Base-by-base conservation (phyloP, 2,329 filamentous ascomycete species). In the Neofusicoccum sp. region DNA sequence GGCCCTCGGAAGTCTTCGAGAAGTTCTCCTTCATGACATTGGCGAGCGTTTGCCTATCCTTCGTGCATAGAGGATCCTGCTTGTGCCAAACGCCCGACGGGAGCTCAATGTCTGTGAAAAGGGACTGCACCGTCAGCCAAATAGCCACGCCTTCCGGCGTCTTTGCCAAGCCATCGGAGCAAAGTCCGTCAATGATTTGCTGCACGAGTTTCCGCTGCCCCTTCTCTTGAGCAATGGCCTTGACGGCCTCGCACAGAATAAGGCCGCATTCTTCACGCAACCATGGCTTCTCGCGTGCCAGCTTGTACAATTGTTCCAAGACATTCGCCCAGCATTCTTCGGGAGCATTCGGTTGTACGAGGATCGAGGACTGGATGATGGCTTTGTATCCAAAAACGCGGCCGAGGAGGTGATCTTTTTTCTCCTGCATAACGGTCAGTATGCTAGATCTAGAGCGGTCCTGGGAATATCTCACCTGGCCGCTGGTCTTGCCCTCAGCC, bases 91-190 rank as follows among this genome's bases (percentile, higher is more conserved):
- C 83, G 67, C 89, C 88, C 31, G 84, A 80, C 0, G 89, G 89
- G 45, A 90, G 79, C 56, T 86, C 85, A 61, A 89, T 81, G 6
- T 84, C 79, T 0, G 89, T 85, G 69, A 91, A 92, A 22, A 79
- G 80, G 58, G 85, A 84, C 65, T 85, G 83, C 1, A 90, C 85
- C 4, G 86, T 85, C 36, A 98, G 81, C 93, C 93, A 98, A 63
- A 97, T 86, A 0, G 92, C 92, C 28, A 97, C 87, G 6, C 93
- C 94, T 74, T 98, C 94, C 0, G 93, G 89, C 0, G 93, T 94
- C 74, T 90, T 90, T 7, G 88, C 86, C 54, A 96, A 80, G 8
- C 89, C 88, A 54, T 86, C 84, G 14, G 85, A 82, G 22, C 82
- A 81, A 7, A 96, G 73, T 43, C 83, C 84, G 64, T 86, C 78